phyloP scores from a whole-genome alignment of 2,329 filamentous ascomycete genomes.

The Penicillium brevicompactum region DNA sequence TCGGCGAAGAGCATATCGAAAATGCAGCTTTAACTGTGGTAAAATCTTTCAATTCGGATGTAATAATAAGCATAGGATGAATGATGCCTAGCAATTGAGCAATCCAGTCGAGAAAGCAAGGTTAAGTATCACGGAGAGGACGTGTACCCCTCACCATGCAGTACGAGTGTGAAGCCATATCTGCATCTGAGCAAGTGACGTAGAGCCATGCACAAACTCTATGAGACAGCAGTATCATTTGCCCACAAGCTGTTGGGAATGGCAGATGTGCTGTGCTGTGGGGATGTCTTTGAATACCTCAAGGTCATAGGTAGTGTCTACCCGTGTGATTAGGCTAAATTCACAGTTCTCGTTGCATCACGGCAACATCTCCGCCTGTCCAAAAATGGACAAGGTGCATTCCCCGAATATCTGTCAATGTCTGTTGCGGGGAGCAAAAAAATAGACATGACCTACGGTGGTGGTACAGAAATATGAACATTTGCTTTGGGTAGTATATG shows the following conservation, averaged over 20 bases:
- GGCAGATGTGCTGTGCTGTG: background rate
- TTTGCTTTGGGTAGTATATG: too few relatives aligned
- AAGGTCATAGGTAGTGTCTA: slow-evolving; percentile 4
- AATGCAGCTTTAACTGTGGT: background rate
- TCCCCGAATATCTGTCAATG: too few relatives aligned
- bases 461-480: too few relatives aligned
- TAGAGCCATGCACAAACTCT: background rate
- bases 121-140: slow-evolving; percentile 3
- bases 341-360: background rate
- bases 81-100: background rate
- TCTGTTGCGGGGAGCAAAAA: too few relatives aligned
- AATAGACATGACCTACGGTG: too few relatives aligned
- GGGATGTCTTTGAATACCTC: slow-evolving; percentile 6
- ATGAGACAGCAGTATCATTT: background rate
- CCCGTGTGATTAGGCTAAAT: slow-evolving; percentile 6
- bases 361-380: background rate
- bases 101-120: background rate
- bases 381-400: background rate
- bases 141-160: slow-evolving; percentile 9
- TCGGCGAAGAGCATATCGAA: slow-evolving; percentile 37
- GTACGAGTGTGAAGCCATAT: slow-evolving; percentile 1
- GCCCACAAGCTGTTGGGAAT: background rate
- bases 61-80: background rate
- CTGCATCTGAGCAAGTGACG: background rate
- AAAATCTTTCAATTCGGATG: background rate